Percentiles rank a stretch among this genome's conserved stretches.
Evolutionary conservation across 2,329 filamentous ascomycete species (phyloP).

Genomic region (Hortaea werneckii): DNA sequence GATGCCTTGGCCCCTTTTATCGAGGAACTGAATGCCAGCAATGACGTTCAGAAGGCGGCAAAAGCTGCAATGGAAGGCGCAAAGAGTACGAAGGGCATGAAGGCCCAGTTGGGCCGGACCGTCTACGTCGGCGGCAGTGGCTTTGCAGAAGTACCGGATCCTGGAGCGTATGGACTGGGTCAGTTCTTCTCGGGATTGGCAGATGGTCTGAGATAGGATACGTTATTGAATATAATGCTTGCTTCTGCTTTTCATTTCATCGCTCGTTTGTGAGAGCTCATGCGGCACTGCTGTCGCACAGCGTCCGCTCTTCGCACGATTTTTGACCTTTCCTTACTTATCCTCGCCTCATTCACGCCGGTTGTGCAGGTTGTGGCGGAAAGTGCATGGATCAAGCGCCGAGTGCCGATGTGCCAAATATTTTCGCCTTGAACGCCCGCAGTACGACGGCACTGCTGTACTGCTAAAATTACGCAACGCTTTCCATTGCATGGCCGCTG

Average conservation of each 20-base stretch:
- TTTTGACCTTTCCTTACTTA: too few species aligned
- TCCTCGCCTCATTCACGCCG: too few species aligned
- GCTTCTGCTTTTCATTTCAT: background rate
- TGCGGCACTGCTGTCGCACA: too few species aligned
- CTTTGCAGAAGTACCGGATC: constrained; percentile 63
- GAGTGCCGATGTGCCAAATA: too few species aligned
- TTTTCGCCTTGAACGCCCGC: too few species aligned
- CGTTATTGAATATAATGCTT: background rate
- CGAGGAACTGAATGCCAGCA: constrained; percentile 54
- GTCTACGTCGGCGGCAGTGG: constrained; percentile 73
- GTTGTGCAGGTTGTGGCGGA: too few species aligned
- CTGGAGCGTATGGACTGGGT: constrained; percentile 67
- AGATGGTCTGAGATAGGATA: constrained; percentile 34
- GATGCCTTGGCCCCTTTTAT: constrained; percentile 88
- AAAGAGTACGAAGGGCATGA: constrained; percentile 82
- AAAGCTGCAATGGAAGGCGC: constrained; percentile 65
- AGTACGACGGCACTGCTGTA: too few species aligned
- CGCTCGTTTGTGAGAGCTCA: too few species aligned
- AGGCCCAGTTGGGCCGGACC: constrained; percentile 71
- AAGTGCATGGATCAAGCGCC: too few species aligned
- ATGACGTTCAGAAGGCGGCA: constrained; percentile 62
- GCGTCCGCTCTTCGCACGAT: too few species aligned
- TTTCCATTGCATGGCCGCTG: too few species aligned
- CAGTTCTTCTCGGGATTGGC: constrained; percentile 74
- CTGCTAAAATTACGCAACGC: too few species aligned